Percentiles rank a stretch among this genome's conserved stretches.
These are phyloP conservation scores for Xylaria curta DNA, from an alignment of 495 filamentous ascomycete species.

Conservation along the genomic window DNA sequence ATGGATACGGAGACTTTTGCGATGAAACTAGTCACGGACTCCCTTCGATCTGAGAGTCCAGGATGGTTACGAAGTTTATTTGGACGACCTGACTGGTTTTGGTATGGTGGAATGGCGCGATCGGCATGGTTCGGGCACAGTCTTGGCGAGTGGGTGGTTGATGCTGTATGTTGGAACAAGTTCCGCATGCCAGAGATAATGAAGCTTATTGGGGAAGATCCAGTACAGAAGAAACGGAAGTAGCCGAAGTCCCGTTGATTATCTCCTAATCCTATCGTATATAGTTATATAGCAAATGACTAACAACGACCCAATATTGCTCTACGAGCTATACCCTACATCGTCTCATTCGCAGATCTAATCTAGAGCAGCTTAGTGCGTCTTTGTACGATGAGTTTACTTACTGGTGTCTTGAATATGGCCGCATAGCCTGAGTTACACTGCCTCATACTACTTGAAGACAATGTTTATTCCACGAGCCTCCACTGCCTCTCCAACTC, in stretches of 20 bases:
- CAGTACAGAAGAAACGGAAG: conserved; percentile 38
- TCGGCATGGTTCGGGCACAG: conserved; percentile 44
- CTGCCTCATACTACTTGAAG: neutral
- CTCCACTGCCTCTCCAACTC: conserved; percentile 12
- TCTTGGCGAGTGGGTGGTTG: conserved; percentile 51
- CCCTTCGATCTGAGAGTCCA: conserved; percentile 45
- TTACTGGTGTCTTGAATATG: neutral
- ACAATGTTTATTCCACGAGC: conserved; percentile 11
- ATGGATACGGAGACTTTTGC: conserved; percentile 50
- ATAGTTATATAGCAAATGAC: neutral
- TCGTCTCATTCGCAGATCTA: neutral
- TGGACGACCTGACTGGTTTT: conserved; percentile 56
- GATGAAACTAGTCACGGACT: conserved; percentile 42
- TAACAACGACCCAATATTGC: neutral
- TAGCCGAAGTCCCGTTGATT: conserved; percentile 15
- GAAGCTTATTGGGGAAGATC: conserved; percentile 36
- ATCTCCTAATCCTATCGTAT: neutral
- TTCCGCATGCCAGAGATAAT: conserved; percentile 49
- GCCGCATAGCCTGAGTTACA: neutral
- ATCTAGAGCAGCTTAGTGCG: neutral
- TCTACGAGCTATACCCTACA: neutral
- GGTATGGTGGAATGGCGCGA: conserved; percentile 48
- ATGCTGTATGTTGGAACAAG: conserved; percentile 44
- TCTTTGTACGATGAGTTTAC: neutral
- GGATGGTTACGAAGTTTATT: conserved; percentile 40